Conservation (phyloP, 495 filamentous ascomycete genomes). For the Viridothelium virens region DNA sequence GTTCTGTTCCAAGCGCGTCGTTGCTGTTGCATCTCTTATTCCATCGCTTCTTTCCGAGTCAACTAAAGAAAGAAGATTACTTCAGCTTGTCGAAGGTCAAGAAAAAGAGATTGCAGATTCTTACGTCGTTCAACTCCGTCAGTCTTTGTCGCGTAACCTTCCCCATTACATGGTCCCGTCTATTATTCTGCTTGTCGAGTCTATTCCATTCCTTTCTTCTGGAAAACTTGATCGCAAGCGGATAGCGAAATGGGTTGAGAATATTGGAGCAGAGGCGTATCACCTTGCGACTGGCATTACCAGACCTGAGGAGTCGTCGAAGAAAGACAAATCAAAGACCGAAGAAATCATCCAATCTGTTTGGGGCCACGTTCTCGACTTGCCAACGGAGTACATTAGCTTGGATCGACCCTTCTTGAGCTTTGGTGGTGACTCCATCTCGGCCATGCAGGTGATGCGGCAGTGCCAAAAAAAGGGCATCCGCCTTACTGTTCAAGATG, state of each 20-base stretch:
- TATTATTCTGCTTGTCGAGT: conserved; percentile 56
- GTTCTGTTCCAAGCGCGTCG: conserved; percentile 42
- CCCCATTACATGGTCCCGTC: conserved; percentile 74
- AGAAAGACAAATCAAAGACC: neutral
- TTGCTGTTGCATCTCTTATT: conserved; percentile 50
- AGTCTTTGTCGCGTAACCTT: conserved; percentile 49
- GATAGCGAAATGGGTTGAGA: conserved; percentile 20
- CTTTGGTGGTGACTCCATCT: conserved; percentile 6
- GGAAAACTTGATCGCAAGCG: conserved; percentile 66
- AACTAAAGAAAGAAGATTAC: conserved; percentile 43
- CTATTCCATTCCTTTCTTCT: conserved; percentile 62
- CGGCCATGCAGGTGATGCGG: conserved; percentile 25
- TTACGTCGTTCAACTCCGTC: conserved; percentile 24
- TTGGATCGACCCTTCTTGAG: conserved; percentile 21
- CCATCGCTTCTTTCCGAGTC: conserved; percentile 61
- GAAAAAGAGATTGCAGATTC: conserved; percentile 21
- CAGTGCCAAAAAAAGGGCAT: conserved; percentile 22
- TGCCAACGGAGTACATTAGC: neutral
- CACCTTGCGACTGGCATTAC: conserved; percentile 11
- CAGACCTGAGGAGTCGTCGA: neutral
- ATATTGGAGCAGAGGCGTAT: conserved; percentile 18
- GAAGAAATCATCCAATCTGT: neutral
- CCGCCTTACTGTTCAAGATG: conserved; percentile 23
- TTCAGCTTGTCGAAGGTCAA: conserved; percentile 15
- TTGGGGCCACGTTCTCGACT: neutral